Evolutionary conservation across 805 yeast species (phyloP).

Genomic region (Kodamaea lidongshanica): DNA sequence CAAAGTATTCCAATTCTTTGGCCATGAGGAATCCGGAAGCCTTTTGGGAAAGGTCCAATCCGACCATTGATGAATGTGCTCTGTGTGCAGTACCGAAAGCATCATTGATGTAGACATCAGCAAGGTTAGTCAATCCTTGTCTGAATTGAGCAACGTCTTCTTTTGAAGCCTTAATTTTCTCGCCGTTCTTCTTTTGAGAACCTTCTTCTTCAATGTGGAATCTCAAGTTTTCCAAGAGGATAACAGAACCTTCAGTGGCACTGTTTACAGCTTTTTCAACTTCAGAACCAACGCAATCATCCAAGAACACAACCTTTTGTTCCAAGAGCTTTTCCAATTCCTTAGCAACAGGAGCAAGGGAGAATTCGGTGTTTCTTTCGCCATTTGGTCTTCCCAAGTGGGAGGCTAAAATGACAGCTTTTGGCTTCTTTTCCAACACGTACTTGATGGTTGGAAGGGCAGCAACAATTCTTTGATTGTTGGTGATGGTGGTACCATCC

Average conservation of each 20-base stretch:
- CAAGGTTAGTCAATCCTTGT: conserved; percentile 80
- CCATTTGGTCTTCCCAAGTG: conserved; percentile 99
- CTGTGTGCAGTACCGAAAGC: conserved; percentile 99
- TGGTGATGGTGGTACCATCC: conserved; percentile 94
- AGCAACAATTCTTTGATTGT: conserved; percentile 99
- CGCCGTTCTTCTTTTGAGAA: conserved; percentile 83
- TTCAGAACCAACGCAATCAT: conserved; percentile 89
- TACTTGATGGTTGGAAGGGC: conserved; percentile 98
- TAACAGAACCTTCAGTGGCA: conserved; percentile 73
- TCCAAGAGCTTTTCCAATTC: conserved; percentile 79
- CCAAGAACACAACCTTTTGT: conserved; percentile 67
- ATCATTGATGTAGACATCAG: conserved; percentile 96
- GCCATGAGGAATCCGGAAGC: conserved; percentile 99
- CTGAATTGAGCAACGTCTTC: conserved; percentile 85
- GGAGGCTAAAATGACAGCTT: conserved; percentile 86
- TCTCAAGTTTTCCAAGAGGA: conserved; percentile 94
- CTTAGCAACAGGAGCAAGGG: conserved; percentile 86
- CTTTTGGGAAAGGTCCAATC: conserved; percentile 89
- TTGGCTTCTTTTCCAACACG: conserved; percentile 87
- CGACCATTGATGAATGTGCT: conserved; percentile 99
- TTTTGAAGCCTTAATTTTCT: conserved; percentile 86
- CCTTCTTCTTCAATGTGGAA: conserved; percentile 99
- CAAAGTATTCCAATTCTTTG: conserved; percentile 95
- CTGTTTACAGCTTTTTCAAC: conserved; percentile 74
- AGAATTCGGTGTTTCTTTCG: conserved; percentile 75